These are phyloP conservation scores for Haplosporangium sp. DNA, from an alignment of 371 early-diverging fungal species.

Conservation along the genomic window DNA sequence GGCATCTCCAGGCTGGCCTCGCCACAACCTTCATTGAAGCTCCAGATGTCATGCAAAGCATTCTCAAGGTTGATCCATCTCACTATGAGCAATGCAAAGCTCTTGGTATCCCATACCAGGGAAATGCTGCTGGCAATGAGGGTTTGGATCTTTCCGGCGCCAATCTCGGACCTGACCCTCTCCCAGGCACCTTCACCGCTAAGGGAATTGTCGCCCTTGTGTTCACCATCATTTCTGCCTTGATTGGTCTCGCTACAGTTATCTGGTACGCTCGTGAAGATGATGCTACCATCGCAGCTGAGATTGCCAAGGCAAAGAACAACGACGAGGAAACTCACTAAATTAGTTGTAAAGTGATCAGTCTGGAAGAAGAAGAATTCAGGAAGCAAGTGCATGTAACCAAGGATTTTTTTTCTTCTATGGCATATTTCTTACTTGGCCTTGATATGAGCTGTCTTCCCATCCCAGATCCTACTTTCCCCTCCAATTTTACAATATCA, in stretches of 20 bases:
- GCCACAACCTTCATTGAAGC: slow-evolving; percentile 74
- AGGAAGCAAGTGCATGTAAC: slow-evolving; percentile 44
- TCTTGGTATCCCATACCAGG: slow-evolving; percentile 65
- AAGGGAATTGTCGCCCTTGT: slow-evolving; percentile 79
- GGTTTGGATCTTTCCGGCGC: slow-evolving; percentile 68
- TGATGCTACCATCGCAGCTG: slow-evolving; percentile 38
- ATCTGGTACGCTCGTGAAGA: slow-evolving; percentile 73
- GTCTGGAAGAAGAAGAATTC: slow-evolving; percentile 10
- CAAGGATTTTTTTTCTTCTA: slow-evolving; percentile 14
- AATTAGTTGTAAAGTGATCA: slow-evolving; percentile 1
- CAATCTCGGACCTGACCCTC: slow-evolving; percentile 63
- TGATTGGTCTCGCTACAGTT: slow-evolving; percentile 77
- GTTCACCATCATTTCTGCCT: slow-evolving; percentile 73
- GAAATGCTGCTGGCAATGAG: slow-evolving; percentile 78
- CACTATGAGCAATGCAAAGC: slow-evolving; percentile 63
- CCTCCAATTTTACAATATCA: slow-evolving; percentile 5
- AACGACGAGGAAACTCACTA: slow-evolving; percentile 43
- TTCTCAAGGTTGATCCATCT: slow-evolving; percentile 24
- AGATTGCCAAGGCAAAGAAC: slow-evolving; percentile 42
- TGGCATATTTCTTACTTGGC: not conserved
- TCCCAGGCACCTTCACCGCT: slow-evolving; percentile 67
- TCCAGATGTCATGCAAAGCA: slow-evolving; percentile 63
- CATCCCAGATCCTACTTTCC: not conserved
- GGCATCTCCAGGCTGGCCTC: slow-evolving; percentile 79
- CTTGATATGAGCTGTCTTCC: slow-evolving; percentile 1